Base-by-base conservation (phyloP, 2,329 filamentous ascomycete genomes). In the Lecanicillium sp. region DNA sequence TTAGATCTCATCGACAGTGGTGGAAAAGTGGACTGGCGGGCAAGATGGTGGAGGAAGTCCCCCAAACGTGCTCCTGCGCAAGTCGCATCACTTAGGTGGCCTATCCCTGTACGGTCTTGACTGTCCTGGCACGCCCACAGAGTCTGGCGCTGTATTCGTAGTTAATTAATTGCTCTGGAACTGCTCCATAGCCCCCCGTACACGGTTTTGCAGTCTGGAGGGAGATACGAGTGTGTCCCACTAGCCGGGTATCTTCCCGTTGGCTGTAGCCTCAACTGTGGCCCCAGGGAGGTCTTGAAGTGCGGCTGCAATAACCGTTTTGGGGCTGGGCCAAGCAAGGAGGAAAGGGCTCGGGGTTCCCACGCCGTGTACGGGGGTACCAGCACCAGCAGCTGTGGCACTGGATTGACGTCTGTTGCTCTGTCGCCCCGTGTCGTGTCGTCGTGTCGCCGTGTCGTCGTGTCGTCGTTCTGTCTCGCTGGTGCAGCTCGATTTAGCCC, bases 211-310 rank as follows among this genome's bases (percentile, higher is more conserved):
- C 11, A 21, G 46, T 26, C 40, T 48, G 40, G 39, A 15, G 39
- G 39, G 37, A 21, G 39, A 37, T 38, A 42, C 32, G 20, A 40
- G 37, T 35, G 36, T 27, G 40, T 49, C 39, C 47, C 47, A 49
- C 47, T 36, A 29, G 26, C 47, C 47, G 47, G 47, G 21, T 49
- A 49, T 49, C 47, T 49, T 49, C 47, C 47, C 40, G 47, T 49
- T 49, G 47, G 47, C 33, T 19, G 32, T 10, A 33, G 44, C 39
- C 20, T 30, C 26, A 33, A 46, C 24, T n/a, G 20, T 24, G 24
- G 44, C 36, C 14, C 26, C 44, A 40, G 26, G 44, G 23, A 37
- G 36, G 29, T 41, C 36, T 23, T 47, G 44, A 40, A 40, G 36
- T 26, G 44, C 44, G 37, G 44, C 37, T 47, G 37, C 21, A 47